These are phyloP conservation scores for Aspergillus terreus DNA, from an alignment of 2,329 filamentous ascomycete genomes.

Conservation along the genomic window DNA sequence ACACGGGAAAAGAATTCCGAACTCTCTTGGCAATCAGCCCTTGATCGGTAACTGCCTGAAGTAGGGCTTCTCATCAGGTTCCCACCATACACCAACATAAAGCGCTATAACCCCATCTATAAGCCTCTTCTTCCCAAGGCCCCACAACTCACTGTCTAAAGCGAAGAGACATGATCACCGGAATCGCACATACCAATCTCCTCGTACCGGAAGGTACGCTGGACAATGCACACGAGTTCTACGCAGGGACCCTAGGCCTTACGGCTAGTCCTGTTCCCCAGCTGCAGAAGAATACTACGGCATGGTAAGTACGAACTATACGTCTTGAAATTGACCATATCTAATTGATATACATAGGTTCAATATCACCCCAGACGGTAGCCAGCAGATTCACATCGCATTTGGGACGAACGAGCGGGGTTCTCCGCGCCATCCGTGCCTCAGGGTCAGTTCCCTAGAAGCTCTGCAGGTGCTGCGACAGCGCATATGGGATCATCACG, in stretches of 20 bases:
- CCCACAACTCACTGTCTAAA: not conserved
- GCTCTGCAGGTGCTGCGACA: slow-evolving; percentile 47
- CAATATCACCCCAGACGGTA: slow-evolving; percentile 49
- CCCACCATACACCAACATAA: not conserved
- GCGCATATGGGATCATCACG: slow-evolving; percentile 51
- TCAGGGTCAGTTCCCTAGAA: slow-evolving; percentile 48
- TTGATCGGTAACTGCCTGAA: not conserved
- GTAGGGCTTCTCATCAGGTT: not conserved
- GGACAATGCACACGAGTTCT: slow-evolving; percentile 52
- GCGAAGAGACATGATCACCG: slow-evolving; percentile 44
- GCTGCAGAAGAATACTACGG: slow-evolving; percentile 48
- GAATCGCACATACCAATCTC: slow-evolving; percentile 57
- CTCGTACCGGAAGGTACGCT: slow-evolving; percentile 54
- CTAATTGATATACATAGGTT: slow-evolving; percentile 35
- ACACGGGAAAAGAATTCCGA: not conserved
- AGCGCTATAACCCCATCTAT: not conserved
- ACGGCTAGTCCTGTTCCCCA: slow-evolving; percentile 51
- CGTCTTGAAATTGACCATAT: no score
- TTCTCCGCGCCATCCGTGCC: slow-evolving; percentile 57
- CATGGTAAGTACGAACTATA: slow-evolving; percentile 45
- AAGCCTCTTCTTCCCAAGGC: not conserved
- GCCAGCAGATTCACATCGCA: slow-evolving; percentile 57
- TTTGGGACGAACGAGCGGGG: slow-evolving; percentile 39
- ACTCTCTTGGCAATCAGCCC: not conserved
- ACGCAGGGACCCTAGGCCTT: slow-evolving; percentile 55